Evolutionary conservation across 805 yeast genomes (phyloP).

Genomic region (Diddensiella caesifluorescens): DNA sequence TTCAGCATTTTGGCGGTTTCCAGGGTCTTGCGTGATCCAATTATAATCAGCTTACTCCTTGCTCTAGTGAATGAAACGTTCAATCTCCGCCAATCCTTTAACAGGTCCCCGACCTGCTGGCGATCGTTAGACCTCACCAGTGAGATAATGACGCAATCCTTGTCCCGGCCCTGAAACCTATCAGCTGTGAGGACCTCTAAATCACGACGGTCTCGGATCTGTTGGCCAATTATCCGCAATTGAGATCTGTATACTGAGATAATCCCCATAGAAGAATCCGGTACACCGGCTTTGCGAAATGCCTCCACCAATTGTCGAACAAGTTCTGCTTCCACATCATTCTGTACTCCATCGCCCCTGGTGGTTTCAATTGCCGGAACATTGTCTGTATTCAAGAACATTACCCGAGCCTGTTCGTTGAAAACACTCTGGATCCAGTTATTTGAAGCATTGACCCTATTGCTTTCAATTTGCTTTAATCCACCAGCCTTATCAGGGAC

Average conservation of each 20-base stretch:
- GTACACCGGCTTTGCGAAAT: slow-evolving; percentile 55
- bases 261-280: slow-evolving; percentile 62
- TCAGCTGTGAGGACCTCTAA: slow-evolving; percentile 89
- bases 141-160: slow-evolving; percentile 84
- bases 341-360: slow-evolving; percentile 64
- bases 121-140: slow-evolving; percentile 75
- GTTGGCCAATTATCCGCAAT: slow-evolving; percentile 42
- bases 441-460: slow-evolving; percentile 2
- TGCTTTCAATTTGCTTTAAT: slow-evolving; percentile 12
- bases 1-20: slow-evolving; percentile 46
- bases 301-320: slow-evolving; percentile 58
- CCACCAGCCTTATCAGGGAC: slow-evolving; percentile 39
- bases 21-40: slow-evolving; percentile 73
- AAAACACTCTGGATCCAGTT: slow-evolving; percentile 58
- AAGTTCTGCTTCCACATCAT: slow-evolving; percentile 64
- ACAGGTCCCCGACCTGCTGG: slow-evolving; percentile 64
- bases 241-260: slow-evolving; percentile 89
- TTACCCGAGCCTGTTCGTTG: slow-evolving; percentile 46
- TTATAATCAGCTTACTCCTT: slow-evolving; percentile 68
- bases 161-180: slow-evolving; percentile 93
- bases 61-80: slow-evolving; percentile 96
- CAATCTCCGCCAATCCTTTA: slow-evolving; percentile 85
- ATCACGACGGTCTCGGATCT: slow-evolving; percentile 32
- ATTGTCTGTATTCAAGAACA: slow-evolving; percentile 75
- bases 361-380: slow-evolving; percentile 52